Evolutionary conservation across 306 rosid species (phyloP).

Genomic region (Sicyos baderoa): DNA sequence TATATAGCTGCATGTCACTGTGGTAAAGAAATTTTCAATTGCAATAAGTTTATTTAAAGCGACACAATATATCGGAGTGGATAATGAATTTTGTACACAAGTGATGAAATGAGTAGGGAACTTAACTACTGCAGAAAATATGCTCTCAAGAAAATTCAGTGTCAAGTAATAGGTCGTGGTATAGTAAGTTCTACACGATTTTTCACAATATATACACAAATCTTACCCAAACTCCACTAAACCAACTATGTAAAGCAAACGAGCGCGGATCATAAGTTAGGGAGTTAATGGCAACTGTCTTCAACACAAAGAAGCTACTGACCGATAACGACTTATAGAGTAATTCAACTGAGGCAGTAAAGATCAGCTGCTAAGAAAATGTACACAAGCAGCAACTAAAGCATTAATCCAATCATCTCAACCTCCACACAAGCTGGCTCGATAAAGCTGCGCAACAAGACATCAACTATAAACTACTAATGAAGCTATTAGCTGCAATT

Average conservation of each 20-base stretch:
- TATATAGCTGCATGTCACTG: background rate
- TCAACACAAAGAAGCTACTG: conserved; percentile 5
- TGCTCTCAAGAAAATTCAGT: background rate
- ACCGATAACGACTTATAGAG: conserved; percentile 5
- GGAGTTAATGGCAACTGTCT: background rate
- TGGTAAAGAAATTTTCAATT: background rate
- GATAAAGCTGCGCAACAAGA: background rate
- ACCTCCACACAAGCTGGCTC: background rate
- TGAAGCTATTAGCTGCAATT: background rate
- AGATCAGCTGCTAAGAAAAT: conserved; percentile 8
- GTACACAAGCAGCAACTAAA: conserved; percentile 9
- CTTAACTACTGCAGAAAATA: background rate
- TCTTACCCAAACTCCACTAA: background rate
- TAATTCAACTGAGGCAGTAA: background rate
- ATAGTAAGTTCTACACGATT: background rate
- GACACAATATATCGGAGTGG: background rate
- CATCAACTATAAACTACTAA: background rate
- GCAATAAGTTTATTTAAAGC: background rate
- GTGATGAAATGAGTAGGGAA: background rate
- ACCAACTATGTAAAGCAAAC: background rate
- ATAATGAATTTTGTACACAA: background rate
- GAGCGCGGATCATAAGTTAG: no score
- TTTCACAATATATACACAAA: background rate
- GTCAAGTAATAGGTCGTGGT: background rate
- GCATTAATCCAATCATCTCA: background rate